Percentiles rank a stretch among this genome's conserved stretches.
Conservation (phyloP, 768 basidiomycete genomes). For the Tulasnella sp. region DNA sequence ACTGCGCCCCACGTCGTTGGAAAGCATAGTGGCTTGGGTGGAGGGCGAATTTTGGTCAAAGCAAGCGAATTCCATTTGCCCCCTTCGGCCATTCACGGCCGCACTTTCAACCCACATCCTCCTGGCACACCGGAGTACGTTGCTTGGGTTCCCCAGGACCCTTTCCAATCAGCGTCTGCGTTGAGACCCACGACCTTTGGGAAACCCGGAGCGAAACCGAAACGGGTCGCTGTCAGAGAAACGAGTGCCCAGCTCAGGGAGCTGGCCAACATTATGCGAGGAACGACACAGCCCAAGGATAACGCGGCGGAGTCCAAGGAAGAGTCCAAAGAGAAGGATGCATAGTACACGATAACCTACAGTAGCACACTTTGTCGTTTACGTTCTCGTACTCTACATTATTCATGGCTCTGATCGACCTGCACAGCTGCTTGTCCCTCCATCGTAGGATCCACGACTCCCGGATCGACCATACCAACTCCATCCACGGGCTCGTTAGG, state of each 20-base stretch:
- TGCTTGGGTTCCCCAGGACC: not conserved
- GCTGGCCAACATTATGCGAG: not conserved
- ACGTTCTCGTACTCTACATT: slow-evolving; percentile 4
- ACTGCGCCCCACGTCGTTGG: slow-evolving; percentile 22
- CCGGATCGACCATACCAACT: slow-evolving; percentile 12
- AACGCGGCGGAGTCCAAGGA: not conserved
- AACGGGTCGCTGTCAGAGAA: not conserved
- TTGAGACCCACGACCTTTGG: not conserved
- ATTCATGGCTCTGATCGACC: slow-evolving; percentile 1
- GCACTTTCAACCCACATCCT: slow-evolving; percentile 19
- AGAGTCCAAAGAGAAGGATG: not conserved
- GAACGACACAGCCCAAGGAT: not conserved
- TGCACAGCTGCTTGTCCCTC: not conserved
- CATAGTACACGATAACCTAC: slow-evolving; percentile 6
- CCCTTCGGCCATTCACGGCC: too few relatives aligned
- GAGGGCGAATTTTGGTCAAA: slow-evolving; percentile 1
- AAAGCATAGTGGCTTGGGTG: slow-evolving; percentile 18
- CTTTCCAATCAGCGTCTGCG: not conserved
- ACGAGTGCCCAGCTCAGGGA: not conserved
- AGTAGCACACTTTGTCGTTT: slow-evolving; percentile 13
- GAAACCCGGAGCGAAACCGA: slow-evolving; percentile 4
- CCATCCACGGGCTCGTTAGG: slow-evolving; percentile 12
- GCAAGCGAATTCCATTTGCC: slow-evolving; percentile 5
- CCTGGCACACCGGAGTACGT: slow-evolving; percentile 21
- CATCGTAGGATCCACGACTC: not conserved